Percentiles rank a stretch among this genome's conserved stretches.
These are phyloP conservation scores for Arachis stenosperma DNA, from an alignment of 306 rosid species.

Conservation along the genomic window DNA sequence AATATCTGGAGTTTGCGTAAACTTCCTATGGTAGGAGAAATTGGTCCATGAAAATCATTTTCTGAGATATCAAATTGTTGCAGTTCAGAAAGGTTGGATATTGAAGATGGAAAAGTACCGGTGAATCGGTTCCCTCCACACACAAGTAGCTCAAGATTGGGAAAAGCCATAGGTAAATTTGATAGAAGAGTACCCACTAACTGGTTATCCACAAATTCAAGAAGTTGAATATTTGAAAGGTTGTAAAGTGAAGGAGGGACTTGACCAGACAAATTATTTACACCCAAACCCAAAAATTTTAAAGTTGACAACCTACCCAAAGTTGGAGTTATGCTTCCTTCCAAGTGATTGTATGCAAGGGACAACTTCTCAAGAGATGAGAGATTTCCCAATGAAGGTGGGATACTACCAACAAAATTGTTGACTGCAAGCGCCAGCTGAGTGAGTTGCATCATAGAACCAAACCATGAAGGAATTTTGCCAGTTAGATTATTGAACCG, in stretches of 20 bases:
- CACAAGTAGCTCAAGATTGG: not conserved
- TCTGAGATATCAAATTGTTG: not conserved
- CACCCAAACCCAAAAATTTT: not conserved
- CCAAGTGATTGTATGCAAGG: not conserved
- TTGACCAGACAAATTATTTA: not conserved
- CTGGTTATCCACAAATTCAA: not conserved
- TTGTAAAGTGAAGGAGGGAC: not conserved
- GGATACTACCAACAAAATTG: not conserved
- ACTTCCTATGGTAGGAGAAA: not conserved
- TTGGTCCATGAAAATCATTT: not conserved
- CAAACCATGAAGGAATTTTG: conserved; percentile 14
- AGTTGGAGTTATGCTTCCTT: not conserved
- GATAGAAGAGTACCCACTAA: not conserved
- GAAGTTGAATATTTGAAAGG: not conserved
- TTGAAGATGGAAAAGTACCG: not conserved
- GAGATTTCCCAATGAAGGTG: not conserved
- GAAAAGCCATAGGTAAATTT: not conserved
- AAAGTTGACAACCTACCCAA: not conserved
- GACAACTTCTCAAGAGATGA: not conserved
- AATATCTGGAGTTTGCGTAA: not conserved
- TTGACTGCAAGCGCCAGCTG: not conserved
- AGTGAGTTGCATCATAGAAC: not conserved
- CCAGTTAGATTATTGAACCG: not conserved
- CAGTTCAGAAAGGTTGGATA: not conserved
- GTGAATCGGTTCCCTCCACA: not conserved